A percentile compares a stretch with the other conserved stretches of the same genome.
These are phyloP conservation scores for Ceriops zippeliana DNA, from an alignment of 345 rosid genomes.

Conservation along the genomic window DNA sequence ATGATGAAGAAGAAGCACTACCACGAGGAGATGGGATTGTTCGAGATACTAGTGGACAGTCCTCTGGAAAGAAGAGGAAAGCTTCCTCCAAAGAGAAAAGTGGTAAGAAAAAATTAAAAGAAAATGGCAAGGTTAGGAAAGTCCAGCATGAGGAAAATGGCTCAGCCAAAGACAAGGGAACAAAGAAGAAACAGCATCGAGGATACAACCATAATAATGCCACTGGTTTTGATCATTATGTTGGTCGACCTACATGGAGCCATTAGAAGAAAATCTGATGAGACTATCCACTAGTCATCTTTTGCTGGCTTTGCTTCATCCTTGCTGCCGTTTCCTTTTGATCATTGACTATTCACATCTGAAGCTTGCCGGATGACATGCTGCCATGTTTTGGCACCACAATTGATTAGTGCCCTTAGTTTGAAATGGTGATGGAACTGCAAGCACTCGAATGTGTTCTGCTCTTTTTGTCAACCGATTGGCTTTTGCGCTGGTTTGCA, in stretches of 20 bases:
- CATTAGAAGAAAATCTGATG: neutral
- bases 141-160: constrained; percentile 21
- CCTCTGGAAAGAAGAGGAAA: constrained; percentile 57
- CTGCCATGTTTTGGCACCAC: too few species aligned
- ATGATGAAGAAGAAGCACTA: constrained; percentile 58
- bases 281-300: neutral
- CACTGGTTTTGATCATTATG: constrained; percentile 18
- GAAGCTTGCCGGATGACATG: neutral
- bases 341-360: neutral
- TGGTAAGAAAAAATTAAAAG: constrained; percentile 36
- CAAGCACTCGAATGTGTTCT: too few species aligned
- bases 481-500: too few species aligned
- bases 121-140: constrained; percentile 20
- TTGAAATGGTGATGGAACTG: too few species aligned
- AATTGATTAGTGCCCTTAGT: too few species aligned
- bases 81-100: constrained; percentile 40
- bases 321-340: too few species aligned
- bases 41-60: constrained; percentile 40
- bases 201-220: constrained; percentile 13
- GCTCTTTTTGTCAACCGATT: too few species aligned
- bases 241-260: constrained; percentile 14
- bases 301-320: neutral
- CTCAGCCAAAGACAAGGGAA: constrained; percentile 30
- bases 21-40: constrained; percentile 49
- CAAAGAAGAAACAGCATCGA: constrained; percentile 28